phyloP scores from a whole-genome alignment of 2,329 filamentous ascomycete genomes.

The Cercospora sesami region DNA sequence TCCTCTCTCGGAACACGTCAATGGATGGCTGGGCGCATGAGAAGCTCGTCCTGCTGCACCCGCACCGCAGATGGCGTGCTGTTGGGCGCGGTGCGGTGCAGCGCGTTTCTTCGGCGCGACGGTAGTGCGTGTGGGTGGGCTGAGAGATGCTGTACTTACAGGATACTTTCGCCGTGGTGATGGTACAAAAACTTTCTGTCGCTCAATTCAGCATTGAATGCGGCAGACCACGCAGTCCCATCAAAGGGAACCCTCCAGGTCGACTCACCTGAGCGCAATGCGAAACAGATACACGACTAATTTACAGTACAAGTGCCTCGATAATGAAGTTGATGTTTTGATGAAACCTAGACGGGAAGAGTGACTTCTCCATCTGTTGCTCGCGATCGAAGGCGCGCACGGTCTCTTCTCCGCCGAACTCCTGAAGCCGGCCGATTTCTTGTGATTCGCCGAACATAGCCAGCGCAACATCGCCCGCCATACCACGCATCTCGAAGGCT shows the following conservation, averaged over 20 bases:
- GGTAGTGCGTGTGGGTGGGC: not conserved
- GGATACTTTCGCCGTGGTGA: not conserved
- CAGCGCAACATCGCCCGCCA: not conserved
- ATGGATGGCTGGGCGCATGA: not conserved
- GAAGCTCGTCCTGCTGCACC: slow-evolving; percentile 5
- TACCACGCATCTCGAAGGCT: not conserved
- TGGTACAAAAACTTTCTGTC: slow-evolving; percentile 5
- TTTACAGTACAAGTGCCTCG: slow-evolving; percentile 3
- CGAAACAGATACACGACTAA: not conserved
- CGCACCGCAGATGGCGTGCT: slow-evolving; percentile 1
- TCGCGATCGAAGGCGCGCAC: not conserved
- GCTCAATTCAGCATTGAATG: slow-evolving; percentile 10
- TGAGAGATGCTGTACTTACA: not conserved
- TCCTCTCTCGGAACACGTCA: slow-evolving; percentile 8
- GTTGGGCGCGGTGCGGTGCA: not conserved
- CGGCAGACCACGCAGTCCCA: not conserved
- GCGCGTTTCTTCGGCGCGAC: not conserved
- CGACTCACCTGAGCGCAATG: not conserved
- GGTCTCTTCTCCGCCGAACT: slow-evolving; percentile 5
- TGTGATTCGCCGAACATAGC: slow-evolving; percentile 5
- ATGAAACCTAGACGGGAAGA: not conserved
- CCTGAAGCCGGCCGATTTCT: slow-evolving; percentile 10
- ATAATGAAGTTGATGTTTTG: not conserved
- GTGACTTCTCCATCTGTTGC: not conserved
- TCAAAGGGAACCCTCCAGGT: not conserved